A percentile compares a stretch with the other conserved stretches of the same genome.
These are phyloP conservation scores for Candolleomyces eurysporus DNA, from an alignment of 768 basidiomycete genomes.

Conservation along the genomic window DNA sequence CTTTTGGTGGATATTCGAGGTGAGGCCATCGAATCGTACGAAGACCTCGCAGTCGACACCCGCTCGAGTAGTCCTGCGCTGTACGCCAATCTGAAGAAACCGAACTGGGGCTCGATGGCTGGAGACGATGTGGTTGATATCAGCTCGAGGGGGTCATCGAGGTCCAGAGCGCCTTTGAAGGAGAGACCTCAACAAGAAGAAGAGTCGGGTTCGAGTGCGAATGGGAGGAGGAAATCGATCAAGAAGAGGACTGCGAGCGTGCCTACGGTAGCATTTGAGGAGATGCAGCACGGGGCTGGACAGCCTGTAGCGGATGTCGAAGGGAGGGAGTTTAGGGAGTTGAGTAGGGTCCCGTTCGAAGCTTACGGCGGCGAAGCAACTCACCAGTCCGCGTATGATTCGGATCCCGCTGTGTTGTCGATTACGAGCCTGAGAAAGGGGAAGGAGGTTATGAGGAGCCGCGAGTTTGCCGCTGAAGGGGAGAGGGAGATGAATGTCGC, in stretches of 20 bases:
- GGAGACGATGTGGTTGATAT: neutral
- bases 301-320: neutral
- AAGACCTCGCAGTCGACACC: too few relatives aligned
- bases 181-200: neutral
- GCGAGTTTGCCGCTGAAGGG: neutral
- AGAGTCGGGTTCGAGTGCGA: neutral
- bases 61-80: too few relatives aligned
- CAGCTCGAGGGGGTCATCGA: neutral
- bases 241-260: slow-evolving; percentile 10
- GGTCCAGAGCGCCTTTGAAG: neutral
- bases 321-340: neutral
- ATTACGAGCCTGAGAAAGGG: slow-evolving; percentile 1
- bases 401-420: slow-evolving; percentile 3
- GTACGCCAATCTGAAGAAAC: too few relatives aligned
- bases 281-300: neutral
- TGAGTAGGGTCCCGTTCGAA: neutral
- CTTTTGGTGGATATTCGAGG: too few relatives aligned
- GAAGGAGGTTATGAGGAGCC: neutral
- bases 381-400: neutral
- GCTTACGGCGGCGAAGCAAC: neutral
- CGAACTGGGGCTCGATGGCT: neutral
- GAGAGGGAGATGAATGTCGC: neutral
- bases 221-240: neutral
- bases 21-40: too few relatives aligned
- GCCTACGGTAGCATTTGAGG: neutral